Base-by-base conservation (phyloP, 164 flowering plant genomes). In the Vitis labrusca region DNA sequence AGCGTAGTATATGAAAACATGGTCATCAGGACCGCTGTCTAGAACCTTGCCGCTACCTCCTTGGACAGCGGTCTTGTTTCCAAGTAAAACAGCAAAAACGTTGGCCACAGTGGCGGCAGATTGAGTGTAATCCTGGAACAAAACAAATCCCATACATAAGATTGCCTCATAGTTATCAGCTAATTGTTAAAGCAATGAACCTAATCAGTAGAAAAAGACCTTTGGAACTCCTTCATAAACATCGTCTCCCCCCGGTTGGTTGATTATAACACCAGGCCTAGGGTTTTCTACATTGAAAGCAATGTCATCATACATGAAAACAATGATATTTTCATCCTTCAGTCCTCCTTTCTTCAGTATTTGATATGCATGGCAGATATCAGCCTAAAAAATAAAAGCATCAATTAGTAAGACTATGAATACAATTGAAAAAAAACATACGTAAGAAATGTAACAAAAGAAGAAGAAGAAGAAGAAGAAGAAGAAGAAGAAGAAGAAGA, bases 31-130 rank as follows among this genome's bases (percentile, higher is more conserved):
- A 10, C 84, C 76, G 50, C 78, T 80, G 3, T 72, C 61, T 48
- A 83, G 61, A 44, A 83, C 86, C 69, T 80, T 83, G 32, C 84
- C 82, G n/a, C 82, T 80, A 5, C 86, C 86, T 5, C 86, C 86
- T 2, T 69, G 78, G 15, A 83, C 61, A 7, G 74, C 77, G n/a
- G 74, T 63, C 66, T 68, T 76, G 65, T 83, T 76, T 23, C 80
- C 86, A 15, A 80, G 77, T 53, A 82, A 15, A 6, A 75, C 85
- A 32, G 74, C 73, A 15, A 59, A 75, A 8, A 82, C 48, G 59
- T 82, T 82, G 19, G 58, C 14, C 1, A 27, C 63, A 11, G 48
- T 79, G 2, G 64, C 70, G 23, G 70, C 54, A 0, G 68, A n/a
- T n/a, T 83, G 79, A 3, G 79, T 82, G n/a, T 82, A 82, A 71